phyloP scores from a whole-genome alignment of 805 yeast genomes.

The Hanseniaspora nectarophila region DNA sequence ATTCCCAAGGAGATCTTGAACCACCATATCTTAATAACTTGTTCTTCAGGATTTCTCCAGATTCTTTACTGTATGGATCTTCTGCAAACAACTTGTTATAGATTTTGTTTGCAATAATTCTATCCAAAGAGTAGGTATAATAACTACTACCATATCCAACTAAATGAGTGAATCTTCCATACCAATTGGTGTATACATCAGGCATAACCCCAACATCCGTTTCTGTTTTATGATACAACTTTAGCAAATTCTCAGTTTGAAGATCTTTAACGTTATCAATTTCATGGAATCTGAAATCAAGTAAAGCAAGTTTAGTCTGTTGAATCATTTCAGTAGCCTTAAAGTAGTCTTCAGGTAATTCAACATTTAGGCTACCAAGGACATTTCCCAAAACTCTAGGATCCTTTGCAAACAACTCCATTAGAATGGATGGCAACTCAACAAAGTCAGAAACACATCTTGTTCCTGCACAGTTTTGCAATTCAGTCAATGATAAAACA shows the following conservation, averaged over 20 bases:
- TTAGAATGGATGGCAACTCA: constrained; percentile 88
- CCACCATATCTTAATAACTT: constrained; percentile 89
- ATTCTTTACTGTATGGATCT: constrained; percentile 57
- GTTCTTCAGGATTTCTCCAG: constrained; percentile 65
- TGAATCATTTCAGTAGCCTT: constrained; percentile 42
- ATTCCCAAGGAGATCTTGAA: constrained; percentile 73
- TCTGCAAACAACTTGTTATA: constrained; percentile 62
- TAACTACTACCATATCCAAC: constrained; percentile 90
- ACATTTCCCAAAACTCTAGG: constrained; percentile 56
- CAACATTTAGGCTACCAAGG: constrained; percentile 33
- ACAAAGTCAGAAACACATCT: constrained; percentile 94
- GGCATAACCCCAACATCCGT: constrained; percentile 46
- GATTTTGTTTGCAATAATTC: constrained; percentile 80
- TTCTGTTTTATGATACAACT: constrained; percentile 57
- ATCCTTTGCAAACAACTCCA: constrained; percentile 86
- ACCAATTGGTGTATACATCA: constrained; percentile 70
- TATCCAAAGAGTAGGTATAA: constrained; percentile 79
- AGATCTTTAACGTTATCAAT: constrained; percentile 36
- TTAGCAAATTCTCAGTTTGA: constrained; percentile 32
- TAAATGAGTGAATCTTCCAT: constrained; percentile 85
- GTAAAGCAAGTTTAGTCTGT: constrained; percentile 78
- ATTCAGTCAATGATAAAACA: constrained; percentile 80
- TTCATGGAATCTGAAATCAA: constrained; percentile 71
- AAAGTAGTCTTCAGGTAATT: constrained; percentile 7
- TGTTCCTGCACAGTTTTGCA: constrained; percentile 90